phyloP scores from a whole-genome alignment of 2,329 filamentous ascomycete species.

The Tothia fuscella region DNA sequence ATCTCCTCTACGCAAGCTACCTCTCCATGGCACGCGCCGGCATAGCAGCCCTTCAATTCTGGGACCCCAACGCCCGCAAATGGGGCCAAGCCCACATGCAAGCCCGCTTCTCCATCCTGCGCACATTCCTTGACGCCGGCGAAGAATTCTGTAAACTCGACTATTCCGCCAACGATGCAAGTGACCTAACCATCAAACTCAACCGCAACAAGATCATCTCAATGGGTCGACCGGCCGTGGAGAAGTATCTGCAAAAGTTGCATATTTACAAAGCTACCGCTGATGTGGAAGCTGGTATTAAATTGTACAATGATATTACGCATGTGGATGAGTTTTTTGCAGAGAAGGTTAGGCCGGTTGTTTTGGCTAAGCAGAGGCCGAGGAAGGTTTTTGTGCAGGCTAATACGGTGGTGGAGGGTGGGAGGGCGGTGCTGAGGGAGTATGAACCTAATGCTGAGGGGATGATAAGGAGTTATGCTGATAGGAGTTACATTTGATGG shows the following conservation, averaged over 20 bases:
- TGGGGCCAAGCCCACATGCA: slow-evolving; percentile 92
- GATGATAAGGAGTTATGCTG: slow-evolving; percentile 61
- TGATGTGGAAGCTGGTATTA: slow-evolving; percentile 64
- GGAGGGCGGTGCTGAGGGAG: slow-evolving; percentile 63
- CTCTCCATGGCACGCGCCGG: slow-evolving; percentile 92
- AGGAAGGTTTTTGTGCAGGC: slow-evolving; percentile 88
- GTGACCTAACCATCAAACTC: slow-evolving; percentile 69
- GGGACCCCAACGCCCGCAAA: slow-evolving; percentile 81
- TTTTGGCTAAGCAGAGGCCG: slow-evolving; percentile 68
- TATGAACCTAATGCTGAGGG: slow-evolving; percentile 73
- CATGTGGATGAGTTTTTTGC: slow-evolving; percentile 78
- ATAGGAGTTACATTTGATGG: slow-evolving; percentile 13
- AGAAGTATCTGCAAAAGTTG: slow-evolving; percentile 77
- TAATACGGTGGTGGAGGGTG: slow-evolving; percentile 59
- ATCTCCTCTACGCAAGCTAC: slow-evolving; percentile 80
- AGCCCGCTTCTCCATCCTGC: slow-evolving; percentile 78
- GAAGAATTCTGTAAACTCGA: slow-evolving; percentile 76
- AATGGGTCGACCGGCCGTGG: slow-evolving; percentile 70
- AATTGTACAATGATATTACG: slow-evolving; percentile 76
- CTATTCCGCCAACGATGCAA: slow-evolving; percentile 61
- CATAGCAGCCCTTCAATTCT: slow-evolving; percentile 78
- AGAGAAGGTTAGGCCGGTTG: slow-evolving; percentile 62
- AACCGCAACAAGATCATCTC: slow-evolving; percentile 80
- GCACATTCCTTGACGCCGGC: slow-evolving; percentile 75
- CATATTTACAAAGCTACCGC: slow-evolving; percentile 89